Conservation (phyloP, 1,284 basidiomycete genomes). For the Pseudozyma hubeiensis region DNA sequence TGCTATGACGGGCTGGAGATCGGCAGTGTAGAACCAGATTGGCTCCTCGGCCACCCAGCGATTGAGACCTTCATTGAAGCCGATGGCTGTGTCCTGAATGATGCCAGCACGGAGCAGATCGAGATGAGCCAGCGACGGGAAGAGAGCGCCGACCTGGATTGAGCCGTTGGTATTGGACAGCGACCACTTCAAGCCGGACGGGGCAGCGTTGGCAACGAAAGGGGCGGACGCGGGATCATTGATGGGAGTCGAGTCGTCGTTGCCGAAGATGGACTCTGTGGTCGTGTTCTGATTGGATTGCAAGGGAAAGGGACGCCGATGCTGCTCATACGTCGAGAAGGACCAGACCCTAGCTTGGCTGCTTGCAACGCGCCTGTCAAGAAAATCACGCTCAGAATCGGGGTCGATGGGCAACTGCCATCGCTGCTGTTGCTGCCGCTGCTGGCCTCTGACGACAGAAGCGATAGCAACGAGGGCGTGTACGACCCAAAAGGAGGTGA, state of each 20-base stretch:
- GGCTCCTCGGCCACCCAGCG: slow-evolving; percentile 74
- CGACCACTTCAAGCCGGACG: slow-evolving; percentile 70
- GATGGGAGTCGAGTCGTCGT: neutral
- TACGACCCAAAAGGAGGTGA: neutral
- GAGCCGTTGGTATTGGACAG: slow-evolving; percentile 74
- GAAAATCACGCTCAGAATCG: neutral
- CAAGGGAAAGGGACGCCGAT: slow-evolving; percentile 29
- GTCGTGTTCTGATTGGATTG: neutral
- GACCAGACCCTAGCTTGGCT: slow-evolving; percentile 14
- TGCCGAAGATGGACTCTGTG: neutral
- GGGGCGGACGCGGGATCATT: neutral
- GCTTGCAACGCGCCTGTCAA: neutral
- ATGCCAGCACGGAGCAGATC: slow-evolving; percentile 73
- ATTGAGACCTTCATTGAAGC: slow-evolving; percentile 74
- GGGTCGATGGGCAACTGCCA: slow-evolving; percentile 12
- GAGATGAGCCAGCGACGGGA: slow-evolving; percentile 74
- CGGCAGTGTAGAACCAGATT: slow-evolving; percentile 76
- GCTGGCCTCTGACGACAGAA: neutral
- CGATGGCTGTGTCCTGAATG: slow-evolving; percentile 74
- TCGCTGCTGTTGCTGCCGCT: slow-evolving; percentile 6
- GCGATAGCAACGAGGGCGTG: neutral
- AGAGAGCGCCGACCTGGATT: slow-evolving; percentile 73
- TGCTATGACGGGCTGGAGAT: slow-evolving; percentile 71
- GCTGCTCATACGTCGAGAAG: slow-evolving; percentile 13
- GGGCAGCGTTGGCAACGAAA: slow-evolving; percentile 3